phyloP scores from a whole-genome alignment of 2,329 filamentous ascomycete species.

The Diatrype stigma region DNA sequence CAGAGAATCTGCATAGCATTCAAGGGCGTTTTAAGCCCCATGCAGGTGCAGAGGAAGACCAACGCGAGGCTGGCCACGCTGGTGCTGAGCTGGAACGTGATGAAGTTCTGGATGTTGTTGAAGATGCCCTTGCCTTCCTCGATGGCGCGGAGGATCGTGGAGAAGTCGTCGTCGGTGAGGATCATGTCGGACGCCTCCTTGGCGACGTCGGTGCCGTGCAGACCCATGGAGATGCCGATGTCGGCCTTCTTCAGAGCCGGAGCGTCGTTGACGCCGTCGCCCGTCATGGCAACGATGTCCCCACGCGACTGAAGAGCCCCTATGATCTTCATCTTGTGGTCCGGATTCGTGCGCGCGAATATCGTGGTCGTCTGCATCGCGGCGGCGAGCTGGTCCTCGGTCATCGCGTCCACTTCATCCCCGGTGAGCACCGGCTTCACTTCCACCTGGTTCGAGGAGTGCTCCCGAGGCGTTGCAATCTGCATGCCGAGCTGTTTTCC shows the following conservation, averaged over 20 bases:
- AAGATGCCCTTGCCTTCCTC: constrained; percentile 99
- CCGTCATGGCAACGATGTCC: constrained; percentile 98
- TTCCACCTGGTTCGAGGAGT: constrained; percentile 51
- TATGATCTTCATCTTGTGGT: constrained; percentile 98
- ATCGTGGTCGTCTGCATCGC: constrained; percentile 88
- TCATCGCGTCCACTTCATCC: constrained; percentile 92
- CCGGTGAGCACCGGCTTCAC: constrained; percentile 74
- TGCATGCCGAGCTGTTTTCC: constrained; percentile 94
- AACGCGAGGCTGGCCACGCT: constrained; percentile 89
- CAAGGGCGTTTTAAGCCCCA: constrained; percentile 91
- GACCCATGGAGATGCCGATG: constrained; percentile 96
- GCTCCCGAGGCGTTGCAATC: constrained; percentile 54
- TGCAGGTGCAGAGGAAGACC: constrained; percentile 85
- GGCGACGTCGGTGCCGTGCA: constrained; percentile 90
- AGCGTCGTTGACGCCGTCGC: constrained; percentile 96
- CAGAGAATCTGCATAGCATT: constrained; percentile 99
- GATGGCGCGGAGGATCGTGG: constrained; percentile 88
- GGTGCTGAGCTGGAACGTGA: constrained; percentile 97
- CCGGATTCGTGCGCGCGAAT: constrained; percentile 92
- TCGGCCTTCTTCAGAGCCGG: constrained; percentile 95
- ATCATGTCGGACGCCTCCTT: constrained; percentile 97
- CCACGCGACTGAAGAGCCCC: constrained; percentile 84
- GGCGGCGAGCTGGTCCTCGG: constrained; percentile 74
- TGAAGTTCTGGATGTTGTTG: constrained; percentile 98
- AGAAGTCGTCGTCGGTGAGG: constrained; percentile 83